These are phyloP conservation scores for Hericium rajendrae DNA, from an alignment of 768 basidiomycete species.

Conservation along the genomic window DNA sequence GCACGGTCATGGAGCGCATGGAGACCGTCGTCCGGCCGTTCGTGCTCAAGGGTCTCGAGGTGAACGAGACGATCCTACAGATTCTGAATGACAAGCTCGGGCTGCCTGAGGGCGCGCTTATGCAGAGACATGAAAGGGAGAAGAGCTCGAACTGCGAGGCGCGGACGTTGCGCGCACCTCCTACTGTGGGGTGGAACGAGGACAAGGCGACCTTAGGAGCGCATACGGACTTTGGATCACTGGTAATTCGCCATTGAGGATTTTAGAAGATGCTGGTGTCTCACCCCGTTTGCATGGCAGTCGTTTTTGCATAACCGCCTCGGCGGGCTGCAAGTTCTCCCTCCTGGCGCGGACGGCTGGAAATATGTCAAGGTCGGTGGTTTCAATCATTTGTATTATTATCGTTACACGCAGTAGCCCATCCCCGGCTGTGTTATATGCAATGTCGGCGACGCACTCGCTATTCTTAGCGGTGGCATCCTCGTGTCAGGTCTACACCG, in stretches of 20 bases:
- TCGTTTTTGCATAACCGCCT: slow-evolving; percentile 58
- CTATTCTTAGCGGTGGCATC: slow-evolving; percentile 23
- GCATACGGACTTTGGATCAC: slow-evolving; percentile 11
- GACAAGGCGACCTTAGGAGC: slow-evolving; percentile 4
- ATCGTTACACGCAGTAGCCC: slow-evolving; percentile 8
- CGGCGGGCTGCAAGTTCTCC: slow-evolving; percentile 61
- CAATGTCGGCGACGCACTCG: slow-evolving; percentile 24
- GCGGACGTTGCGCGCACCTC: slow-evolving; percentile 16
- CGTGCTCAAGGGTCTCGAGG: slow-evolving; percentile 14
- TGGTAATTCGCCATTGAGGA: slow-evolving; percentile 25
- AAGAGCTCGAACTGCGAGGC: slow-evolving; percentile 18
- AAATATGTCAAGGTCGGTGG: slow-evolving; percentile 48
- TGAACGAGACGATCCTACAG: slow-evolving; percentile 17
- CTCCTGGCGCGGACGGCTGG: slow-evolving; percentile 53
- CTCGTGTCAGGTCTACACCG: slow-evolving; percentile 35
- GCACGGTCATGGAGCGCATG: slow-evolving; percentile 16
- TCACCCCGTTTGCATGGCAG: not conserved
- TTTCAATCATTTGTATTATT: not conserved
- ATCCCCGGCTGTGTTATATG: slow-evolving; percentile 24
- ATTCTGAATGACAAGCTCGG: slow-evolving; percentile 16
- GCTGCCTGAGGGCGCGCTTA: slow-evolving; percentile 17
- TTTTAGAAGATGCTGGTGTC: not conserved
- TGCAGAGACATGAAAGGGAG: slow-evolving; percentile 18
- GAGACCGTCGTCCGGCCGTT: slow-evolving; percentile 12
- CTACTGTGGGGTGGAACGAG: not conserved